Evolutionary conservation across 345 rosid species (phyloP).

Genomic region (Melastoma malabathricum): DNA sequence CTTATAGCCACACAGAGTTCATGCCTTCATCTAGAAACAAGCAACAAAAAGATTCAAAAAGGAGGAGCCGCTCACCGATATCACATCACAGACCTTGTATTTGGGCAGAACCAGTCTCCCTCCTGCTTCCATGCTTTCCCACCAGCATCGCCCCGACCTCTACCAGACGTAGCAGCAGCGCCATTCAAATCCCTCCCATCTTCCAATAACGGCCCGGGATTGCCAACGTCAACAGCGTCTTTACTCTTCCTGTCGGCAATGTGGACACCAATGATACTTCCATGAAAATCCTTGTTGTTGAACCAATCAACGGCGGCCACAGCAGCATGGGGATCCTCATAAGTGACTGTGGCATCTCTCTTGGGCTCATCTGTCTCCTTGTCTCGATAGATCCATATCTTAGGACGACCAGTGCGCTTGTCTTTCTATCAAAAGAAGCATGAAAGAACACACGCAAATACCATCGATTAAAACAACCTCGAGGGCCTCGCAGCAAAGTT

Average conservation of each 20-base stretch:
- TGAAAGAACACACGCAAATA: neutral
- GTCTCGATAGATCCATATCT: conserved; percentile 86
- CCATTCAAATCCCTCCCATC: conserved; percentile 27
- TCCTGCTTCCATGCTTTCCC: conserved; percentile 94
- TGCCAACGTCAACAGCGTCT: conserved; percentile 25
- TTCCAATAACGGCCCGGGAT: conserved; percentile 39
- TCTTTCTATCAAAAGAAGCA: conserved; percentile 37
- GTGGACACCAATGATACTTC: conserved; percentile 59
- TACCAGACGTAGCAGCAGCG: conserved; percentile 53
- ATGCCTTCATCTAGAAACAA: neutral
- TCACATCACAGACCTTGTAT: conserved; percentile 99
- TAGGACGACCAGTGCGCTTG: conserved; percentile 83
- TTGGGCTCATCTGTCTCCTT: conserved; percentile 82
- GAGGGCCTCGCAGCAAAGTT: neutral
- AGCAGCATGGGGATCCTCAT: conserved; percentile 98
- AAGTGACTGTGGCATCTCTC: conserved; percentile 95
- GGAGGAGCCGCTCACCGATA: conserved; percentile 96
- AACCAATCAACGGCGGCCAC: conserved; percentile 97
- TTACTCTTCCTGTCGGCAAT: conserved; percentile 73
- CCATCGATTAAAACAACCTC: neutral
- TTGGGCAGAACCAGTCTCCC: conserved; percentile 97
- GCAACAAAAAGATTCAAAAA: conserved; percentile 12
- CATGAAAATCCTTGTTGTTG: conserved; percentile 90
- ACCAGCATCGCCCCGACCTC: conserved; percentile 61
- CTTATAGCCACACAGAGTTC: neutral